These are phyloP conservation scores for Casuarina glauca DNA, from an alignment of 306 rosid genomes.

Conservation along the genomic window DNA sequence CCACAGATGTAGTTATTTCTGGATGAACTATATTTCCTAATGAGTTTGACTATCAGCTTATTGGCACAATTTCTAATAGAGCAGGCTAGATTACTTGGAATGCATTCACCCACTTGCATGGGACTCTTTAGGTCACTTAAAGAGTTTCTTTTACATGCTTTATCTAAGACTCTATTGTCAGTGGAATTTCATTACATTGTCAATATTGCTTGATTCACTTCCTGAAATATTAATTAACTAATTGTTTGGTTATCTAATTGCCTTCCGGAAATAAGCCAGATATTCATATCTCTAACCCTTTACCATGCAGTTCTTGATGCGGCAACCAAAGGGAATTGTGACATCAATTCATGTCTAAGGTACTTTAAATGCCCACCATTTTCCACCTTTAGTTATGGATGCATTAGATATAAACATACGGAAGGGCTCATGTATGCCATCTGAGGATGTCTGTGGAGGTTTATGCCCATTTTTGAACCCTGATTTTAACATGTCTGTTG, in stretches of 20 bases:
- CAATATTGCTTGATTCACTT: neutral
- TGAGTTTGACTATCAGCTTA: neutral
- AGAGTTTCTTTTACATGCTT: neutral
- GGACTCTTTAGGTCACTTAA: neutral
- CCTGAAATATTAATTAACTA: neutral
- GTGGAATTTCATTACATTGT: neutral
- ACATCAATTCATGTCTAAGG: slow-evolving; percentile 89
- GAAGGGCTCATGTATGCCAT: too few species aligned
- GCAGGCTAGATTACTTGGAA: neutral
- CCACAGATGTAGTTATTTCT: neutral
- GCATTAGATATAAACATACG: too few species aligned
- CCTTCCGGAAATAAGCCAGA: neutral
- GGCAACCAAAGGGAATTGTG: slow-evolving; percentile 76
- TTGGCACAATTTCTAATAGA: neutral
- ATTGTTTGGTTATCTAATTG: neutral
- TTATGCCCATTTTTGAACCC: too few species aligned
- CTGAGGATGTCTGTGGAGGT: too few species aligned
- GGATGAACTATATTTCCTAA: neutral
- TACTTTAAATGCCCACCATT: slow-evolving; percentile 16
- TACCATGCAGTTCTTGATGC: slow-evolving; percentile 71
- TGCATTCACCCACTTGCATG: neutral
- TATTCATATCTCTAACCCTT: slow-evolving; percentile 4
- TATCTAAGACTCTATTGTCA: neutral
- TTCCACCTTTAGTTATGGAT: too few species aligned
- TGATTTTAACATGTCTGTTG: too few species aligned